Evolutionary conservation across 2,329 filamentous ascomycete genomes (phyloP), one percentile per base, ranked within the genome.

Genomic region (Orbilia quercus): DNA sequence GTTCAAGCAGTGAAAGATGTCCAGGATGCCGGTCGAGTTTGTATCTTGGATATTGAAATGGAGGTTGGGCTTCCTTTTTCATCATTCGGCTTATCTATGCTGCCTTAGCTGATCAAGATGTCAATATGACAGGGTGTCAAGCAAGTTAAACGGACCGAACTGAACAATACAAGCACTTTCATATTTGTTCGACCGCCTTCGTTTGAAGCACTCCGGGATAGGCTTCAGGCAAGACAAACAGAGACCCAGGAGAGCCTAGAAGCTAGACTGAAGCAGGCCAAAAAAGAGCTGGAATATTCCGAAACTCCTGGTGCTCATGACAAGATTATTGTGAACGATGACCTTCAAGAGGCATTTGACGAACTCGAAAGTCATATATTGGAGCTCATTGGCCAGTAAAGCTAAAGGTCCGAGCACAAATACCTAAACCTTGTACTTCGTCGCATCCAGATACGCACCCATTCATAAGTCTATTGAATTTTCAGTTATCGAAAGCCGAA

Each of bases 11-110:
- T 96, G 75, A 86, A 89, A 80, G 87, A 91, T 78, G 82, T 88
- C 22, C 79, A 81, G 16, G 84, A 85, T 48, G 78, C 81, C 7
- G 85, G 85, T 16, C 85, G 85, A 78, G 87, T 92, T 44, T 94
- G 93, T 74, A 88, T 97, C 51, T 83, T 97, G 77, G 94, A 98
- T 80, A 98, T 97, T 79, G 94, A 97, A 85, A 96, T 97, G 91
- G 92, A 96, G 74, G 76, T 77, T 25, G 93, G 80, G 86, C 42
- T n/a, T 4, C 23, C 11, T n/a, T 40, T 53, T 34, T 12, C 23
- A 40, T 48, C n/a, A 45, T 12, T 44, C 12, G 9, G 12, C 25
- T 20, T 50, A 16, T 11, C 9, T 31, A 16, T 55, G 6, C 42
- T 34, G 50, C 11, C 20, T 14, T 58, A 12, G 47, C 45, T 54